phyloP scores from a whole-genome alignment of 129 eudicot genomes.

The Flaveria linearis region DNA sequence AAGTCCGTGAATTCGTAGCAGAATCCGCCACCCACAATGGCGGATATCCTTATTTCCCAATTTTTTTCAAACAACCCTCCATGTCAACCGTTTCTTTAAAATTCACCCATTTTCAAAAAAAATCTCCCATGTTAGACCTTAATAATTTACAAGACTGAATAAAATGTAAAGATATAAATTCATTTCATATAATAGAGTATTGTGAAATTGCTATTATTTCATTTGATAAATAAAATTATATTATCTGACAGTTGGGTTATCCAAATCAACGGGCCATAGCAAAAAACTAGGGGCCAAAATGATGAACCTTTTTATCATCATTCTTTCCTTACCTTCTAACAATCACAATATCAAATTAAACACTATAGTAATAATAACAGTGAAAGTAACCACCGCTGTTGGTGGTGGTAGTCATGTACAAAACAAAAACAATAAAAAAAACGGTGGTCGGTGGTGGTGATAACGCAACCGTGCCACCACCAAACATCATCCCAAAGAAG shows the following conservation, averaged over 20 bases:
- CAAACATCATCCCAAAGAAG: conserved; percentile 61
- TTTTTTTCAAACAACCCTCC: too few species aligned
- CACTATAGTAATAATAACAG: conserved; percentile 32
- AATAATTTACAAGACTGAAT: background rate
- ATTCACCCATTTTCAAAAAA: too few species aligned
- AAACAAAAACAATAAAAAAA: conserved; percentile 40
- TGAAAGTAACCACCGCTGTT: conserved; percentile 38
- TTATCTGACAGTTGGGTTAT: background rate
- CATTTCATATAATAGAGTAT: background rate
- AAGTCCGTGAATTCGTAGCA: too few species aligned
- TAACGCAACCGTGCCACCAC: conserved; percentile 41
- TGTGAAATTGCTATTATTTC: background rate
- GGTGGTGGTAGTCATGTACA: conserved; percentile 48
- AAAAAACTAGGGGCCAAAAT: conserved; percentile 23
- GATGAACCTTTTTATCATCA: conserved; percentile 22
- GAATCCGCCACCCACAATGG: too few species aligned
- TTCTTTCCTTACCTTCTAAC: background rate
- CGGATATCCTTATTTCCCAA: too few species aligned
- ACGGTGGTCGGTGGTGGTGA: conserved; percentile 34
- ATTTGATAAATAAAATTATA: background rate
- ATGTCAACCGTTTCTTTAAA: too few species aligned
- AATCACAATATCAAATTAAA: conserved; percentile 32
- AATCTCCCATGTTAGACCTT: conserved; percentile 8
- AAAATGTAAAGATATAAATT: background rate
- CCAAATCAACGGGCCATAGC: conserved; percentile 15